Evolutionary conservation across 495 filamentous ascomycete genomes (phyloP).

Genomic region (Beverwykella pulmonaria): DNA sequence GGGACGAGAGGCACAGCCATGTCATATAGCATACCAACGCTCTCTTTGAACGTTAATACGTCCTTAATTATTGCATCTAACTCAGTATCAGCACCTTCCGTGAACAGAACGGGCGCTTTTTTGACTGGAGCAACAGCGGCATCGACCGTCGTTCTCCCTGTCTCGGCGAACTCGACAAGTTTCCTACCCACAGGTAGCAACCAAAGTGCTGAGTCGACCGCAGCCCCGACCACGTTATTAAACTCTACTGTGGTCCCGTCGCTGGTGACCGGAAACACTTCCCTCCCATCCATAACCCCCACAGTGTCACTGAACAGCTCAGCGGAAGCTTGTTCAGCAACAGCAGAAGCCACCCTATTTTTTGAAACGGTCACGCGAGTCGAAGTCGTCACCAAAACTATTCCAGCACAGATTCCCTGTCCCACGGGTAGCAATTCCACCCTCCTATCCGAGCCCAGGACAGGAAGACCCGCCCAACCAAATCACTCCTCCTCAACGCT

Average conservation of each 20-base stretch:
- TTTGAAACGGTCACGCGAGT: not conserved
- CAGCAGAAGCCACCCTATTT: not conserved
- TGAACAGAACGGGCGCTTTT: too few relatives aligned
- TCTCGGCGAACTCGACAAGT: constrained; percentile 7
- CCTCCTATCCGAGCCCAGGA: not conserved
- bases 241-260: constrained; percentile 10
- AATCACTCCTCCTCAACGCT: not conserved
- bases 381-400: not conserved
- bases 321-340: not conserved
- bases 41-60: too few relatives aligned
- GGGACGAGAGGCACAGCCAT: too few relatives aligned
- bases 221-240: not conserved
- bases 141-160: not conserved
- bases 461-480: not conserved
- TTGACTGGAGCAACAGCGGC: not conserved
- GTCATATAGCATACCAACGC: too few relatives aligned
- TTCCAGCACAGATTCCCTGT: not conserved
- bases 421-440: not conserved
- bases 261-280: not conserved
- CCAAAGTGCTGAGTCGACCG: not conserved
- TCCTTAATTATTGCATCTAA: too few relatives aligned
- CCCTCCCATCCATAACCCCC: not conserved
- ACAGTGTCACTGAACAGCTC: constrained; percentile 2
- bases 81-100: too few relatives aligned
- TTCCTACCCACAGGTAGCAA: not conserved